Evolutionary conservation across 78 protist species (phyloP).

Genomic region (Creolimax fragrantissima): DNA sequence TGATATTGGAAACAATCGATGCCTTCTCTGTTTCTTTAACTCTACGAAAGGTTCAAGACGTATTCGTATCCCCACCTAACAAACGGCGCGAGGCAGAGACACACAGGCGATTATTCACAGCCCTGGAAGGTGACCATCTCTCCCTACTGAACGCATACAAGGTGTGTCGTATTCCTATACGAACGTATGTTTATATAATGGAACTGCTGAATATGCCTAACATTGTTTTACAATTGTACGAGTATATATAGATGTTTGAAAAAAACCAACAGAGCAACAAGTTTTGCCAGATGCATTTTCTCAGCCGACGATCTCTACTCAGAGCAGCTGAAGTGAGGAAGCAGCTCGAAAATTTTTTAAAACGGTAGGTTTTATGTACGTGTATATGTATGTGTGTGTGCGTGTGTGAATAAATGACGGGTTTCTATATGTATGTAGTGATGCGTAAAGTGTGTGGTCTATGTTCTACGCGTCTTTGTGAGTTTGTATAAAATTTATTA

Average conservation of each 20-base stretch:
- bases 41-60: background rate
- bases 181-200: background rate
- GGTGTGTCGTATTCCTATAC: background rate
- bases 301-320: background rate
- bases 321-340: slow-evolving; percentile 27
- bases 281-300: background rate
- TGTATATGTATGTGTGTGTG: no score
- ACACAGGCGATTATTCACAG: slow-evolving; percentile 28
- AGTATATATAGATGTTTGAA: background rate
- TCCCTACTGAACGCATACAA: slow-evolving; percentile 56
- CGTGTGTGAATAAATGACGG: no score
- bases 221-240: background rate
- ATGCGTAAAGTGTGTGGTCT: no score
- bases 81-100: slow-evolving; percentile 2
- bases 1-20: no score
- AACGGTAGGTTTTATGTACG: background rate
- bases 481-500: no score
- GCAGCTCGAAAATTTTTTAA: background rate
- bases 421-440: no score
- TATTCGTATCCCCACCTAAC: background rate
- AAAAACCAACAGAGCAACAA: background rate
- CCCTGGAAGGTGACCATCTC: slow-evolving; percentile 74
- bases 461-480: no score
- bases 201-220: background rate
- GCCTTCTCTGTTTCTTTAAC: no score